Evolutionary conservation across 305 asterid genomes (phyloP).

Genomic region (Andrographis paniculata): DNA sequence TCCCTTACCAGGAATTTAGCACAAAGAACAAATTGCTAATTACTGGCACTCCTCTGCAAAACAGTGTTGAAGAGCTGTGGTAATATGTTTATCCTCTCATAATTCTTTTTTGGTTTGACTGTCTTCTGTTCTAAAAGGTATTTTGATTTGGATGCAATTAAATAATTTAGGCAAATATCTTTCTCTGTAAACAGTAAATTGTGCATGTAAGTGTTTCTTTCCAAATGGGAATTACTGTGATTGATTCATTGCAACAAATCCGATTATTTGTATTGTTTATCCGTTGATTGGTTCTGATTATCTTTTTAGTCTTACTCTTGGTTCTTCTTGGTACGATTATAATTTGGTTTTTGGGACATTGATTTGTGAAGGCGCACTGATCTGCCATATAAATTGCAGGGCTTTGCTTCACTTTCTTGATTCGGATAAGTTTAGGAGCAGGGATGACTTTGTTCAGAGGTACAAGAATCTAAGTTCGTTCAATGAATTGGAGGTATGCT

Average conservation of each 20-base stretch:
- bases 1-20: constrained; percentile 69
- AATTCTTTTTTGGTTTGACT: too few relatives aligned
- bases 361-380: constrained; percentile 5
- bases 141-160: too few relatives aligned
- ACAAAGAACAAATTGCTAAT: constrained; percentile 96
- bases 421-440: constrained; percentile 78
- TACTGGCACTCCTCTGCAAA: constrained; percentile 98
- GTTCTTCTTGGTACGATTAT: background rate
- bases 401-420: constrained; percentile 99
- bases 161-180: too few relatives aligned
- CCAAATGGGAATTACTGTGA: too few relatives aligned
- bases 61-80: constrained; percentile 99
- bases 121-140: too few relatives aligned
- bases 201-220: too few relatives aligned
- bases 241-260: too few relatives aligned
- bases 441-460: constrained; percentile 89
- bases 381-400: constrained; percentile 41
- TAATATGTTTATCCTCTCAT: constrained; percentile 20
- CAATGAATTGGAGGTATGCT: constrained; percentile 74
- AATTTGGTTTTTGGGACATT: background rate
- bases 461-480: constrained; percentile 96
- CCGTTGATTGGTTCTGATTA: too few relatives aligned
- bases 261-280: too few relatives aligned
- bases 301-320: too few relatives aligned
- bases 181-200: too few relatives aligned